Percentiles rank a stretch among this genome's conserved stretches.
phyloP scores from a whole-genome alignment of 2,329 filamentous ascomycete species.

The Alternaria longipes region DNA sequence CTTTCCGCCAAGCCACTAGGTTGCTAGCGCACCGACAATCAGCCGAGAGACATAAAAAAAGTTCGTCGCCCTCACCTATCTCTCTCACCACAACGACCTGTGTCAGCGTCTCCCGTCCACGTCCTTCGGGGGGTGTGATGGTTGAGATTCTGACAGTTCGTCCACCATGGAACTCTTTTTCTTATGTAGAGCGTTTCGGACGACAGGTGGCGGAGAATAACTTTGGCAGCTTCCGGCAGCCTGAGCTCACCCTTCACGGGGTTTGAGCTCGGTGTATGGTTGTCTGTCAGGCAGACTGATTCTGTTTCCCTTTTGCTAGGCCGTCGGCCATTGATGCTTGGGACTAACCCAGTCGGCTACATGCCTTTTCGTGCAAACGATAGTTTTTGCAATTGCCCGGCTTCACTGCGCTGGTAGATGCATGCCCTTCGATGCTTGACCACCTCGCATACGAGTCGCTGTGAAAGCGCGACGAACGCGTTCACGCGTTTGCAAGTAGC shows the following conservation, averaged over 20 bases:
- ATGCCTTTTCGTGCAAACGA: conserved; percentile 53
- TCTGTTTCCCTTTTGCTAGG: conserved; percentile 79
- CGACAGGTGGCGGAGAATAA: conserved; percentile 91
- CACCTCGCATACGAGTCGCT: neutral
- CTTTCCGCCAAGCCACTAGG: conserved; percentile 32
- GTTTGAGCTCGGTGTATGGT: conserved; percentile 51
- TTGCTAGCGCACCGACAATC: conserved; percentile 25
- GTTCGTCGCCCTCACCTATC: conserved; percentile 31
- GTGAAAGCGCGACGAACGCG: neutral
- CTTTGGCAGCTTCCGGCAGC: conserved; percentile 63
- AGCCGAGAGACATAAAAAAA: conserved; percentile 41
- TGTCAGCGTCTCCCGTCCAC: conserved; percentile 79
- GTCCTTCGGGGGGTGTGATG: conserved; percentile 62
- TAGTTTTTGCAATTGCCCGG: neutral
- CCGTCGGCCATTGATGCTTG: conserved; percentile 89
- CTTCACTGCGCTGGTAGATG: neutral
- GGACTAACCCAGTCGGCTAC: conserved; percentile 84
- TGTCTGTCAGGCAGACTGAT: conserved; percentile 49
- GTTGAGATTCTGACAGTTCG: conserved; percentile 87
- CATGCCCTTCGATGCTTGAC: neutral
- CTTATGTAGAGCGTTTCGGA: conserved; percentile 76
- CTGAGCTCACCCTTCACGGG: conserved; percentile 53
- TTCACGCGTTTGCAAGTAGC: neutral
- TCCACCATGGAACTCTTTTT: conserved; percentile 79
- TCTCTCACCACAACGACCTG: conserved; percentile 73